Conservation (phyloP, 768 basidiomycete genomes). For the Mrakia frigida region DNA sequence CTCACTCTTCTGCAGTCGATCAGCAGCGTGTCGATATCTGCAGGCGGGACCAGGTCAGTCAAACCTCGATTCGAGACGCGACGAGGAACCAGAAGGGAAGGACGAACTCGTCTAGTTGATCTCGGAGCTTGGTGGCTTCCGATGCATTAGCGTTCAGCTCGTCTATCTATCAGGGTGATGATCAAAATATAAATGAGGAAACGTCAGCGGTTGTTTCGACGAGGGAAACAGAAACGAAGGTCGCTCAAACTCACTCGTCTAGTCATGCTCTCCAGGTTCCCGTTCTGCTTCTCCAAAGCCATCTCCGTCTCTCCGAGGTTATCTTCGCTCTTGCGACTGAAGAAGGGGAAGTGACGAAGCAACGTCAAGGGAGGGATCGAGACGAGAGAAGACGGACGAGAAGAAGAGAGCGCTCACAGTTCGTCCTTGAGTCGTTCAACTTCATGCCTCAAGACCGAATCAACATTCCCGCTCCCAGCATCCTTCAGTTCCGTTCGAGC, state of each 20-base stretch:
- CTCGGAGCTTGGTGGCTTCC: slow-evolving; percentile 73
- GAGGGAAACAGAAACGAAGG: background rate
- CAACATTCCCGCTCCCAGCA: slow-evolving; percentile 54
- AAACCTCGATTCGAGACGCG: background rate
- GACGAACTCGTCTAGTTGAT: slow-evolving; percentile 87
- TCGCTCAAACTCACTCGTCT: slow-evolving; percentile 49
- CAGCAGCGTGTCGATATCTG: slow-evolving; percentile 86
- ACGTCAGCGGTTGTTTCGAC: background rate
- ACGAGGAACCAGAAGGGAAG: background rate
- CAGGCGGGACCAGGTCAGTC: background rate
- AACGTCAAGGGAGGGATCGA: background rate
- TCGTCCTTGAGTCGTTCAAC: slow-evolving; percentile 59
- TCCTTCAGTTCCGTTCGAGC: slow-evolving; percentile 15
- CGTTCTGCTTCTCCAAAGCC: slow-evolving; percentile 74
- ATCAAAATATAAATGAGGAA: background rate
- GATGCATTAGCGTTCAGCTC: slow-evolving; percentile 74
- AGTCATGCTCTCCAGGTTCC: slow-evolving; percentile 63
- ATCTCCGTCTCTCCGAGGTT: slow-evolving; percentile 74
- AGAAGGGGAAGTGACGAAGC: background rate
- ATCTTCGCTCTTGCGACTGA: slow-evolving; percentile 88
- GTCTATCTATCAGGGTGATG: slow-evolving; percentile 50
- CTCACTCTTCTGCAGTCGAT: slow-evolving; percentile 86
- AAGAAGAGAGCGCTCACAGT: slow-evolving; percentile 58
- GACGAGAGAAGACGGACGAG: background rate
- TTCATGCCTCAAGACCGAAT: slow-evolving; percentile 58